phyloP scores from a whole-genome alignment of 345 rosid genomes.

The Psidium guajava region DNA sequence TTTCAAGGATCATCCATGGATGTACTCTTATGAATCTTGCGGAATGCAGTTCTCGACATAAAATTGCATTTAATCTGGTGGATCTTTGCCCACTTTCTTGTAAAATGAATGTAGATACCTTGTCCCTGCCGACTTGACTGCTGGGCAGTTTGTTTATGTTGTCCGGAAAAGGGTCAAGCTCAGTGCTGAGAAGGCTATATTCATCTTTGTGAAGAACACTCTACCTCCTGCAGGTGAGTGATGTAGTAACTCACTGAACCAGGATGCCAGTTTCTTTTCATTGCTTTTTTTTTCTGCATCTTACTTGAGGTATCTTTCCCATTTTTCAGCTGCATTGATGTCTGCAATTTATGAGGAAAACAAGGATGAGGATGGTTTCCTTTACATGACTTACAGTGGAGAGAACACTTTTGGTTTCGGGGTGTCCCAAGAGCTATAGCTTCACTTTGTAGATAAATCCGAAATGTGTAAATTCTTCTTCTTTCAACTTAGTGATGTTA shows the following conservation, averaged over 20 bases:
- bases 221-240: constrained; percentile 55
- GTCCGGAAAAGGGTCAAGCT: constrained; percentile 75
- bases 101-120: constrained; percentile 37
- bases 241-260: neutral
- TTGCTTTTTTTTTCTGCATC: neutral
- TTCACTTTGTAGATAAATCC: neutral
- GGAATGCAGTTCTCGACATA: neutral
- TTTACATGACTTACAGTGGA: constrained; percentile 70
- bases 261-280: neutral
- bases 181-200: constrained; percentile 69
- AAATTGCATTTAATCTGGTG: neutral
- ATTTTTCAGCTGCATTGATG: constrained; percentile 43
- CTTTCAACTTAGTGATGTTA: neutral
- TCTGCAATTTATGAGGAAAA: constrained; percentile 57
- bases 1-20: neutral
- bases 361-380: constrained; percentile 69
- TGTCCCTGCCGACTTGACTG: constrained; percentile 66
- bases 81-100: neutral
- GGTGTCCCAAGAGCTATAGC: neutral
- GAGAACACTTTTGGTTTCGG: constrained; percentile 55
- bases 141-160: constrained; percentile 70
- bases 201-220: constrained; percentile 53
- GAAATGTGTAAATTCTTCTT: constrained; percentile 22
- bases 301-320: too few species aligned
- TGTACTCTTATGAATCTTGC: neutral